Evolutionary conservation across 2,329 filamentous ascomycete species (phyloP).

Genomic region (Dendryphion nanum): DNA sequence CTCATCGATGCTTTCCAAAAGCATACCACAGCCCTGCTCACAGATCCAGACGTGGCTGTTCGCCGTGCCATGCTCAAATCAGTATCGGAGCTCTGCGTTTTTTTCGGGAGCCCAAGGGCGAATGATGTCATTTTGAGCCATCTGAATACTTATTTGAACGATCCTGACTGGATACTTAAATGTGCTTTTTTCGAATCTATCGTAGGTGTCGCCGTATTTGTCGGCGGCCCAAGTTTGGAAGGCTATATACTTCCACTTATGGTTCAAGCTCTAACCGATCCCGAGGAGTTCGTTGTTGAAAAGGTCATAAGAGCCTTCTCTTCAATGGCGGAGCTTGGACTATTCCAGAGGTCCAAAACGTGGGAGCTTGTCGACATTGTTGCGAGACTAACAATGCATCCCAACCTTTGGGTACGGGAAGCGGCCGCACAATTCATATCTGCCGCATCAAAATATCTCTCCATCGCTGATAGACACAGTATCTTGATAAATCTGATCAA

Average conservation of each 20-base stretch:
- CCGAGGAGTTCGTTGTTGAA: constrained; percentile 92
- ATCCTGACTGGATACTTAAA: constrained; percentile 93
- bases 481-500: constrained; percentile 77
- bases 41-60: constrained; percentile 81
- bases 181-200: constrained; percentile 96
- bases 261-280: constrained; percentile 89
- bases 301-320: constrained; percentile 85
- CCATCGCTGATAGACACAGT: constrained; percentile 77
- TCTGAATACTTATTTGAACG: constrained; percentile 95
- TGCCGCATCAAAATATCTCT: constrained; percentile 71
- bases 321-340: constrained; percentile 80
- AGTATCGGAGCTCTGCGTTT: constrained; percentile 87
- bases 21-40: constrained; percentile 86
- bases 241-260: constrained; percentile 95
- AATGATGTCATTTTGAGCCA: constrained; percentile 97
- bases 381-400: constrained; percentile 84
- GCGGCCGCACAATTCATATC: constrained; percentile 82
- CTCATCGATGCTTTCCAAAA: constrained; percentile 80
- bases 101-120: constrained; percentile 87
- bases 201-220: constrained; percentile 85
- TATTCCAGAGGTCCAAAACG: constrained; percentile 78
- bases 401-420: constrained; percentile 93
- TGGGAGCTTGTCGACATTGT: constrained; percentile 88
- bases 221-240: constrained; percentile 85
- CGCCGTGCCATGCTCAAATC: constrained; percentile 88